Conservation (phyloP, 805 yeast genomes). For the Lachancea fermentati region DNA sequence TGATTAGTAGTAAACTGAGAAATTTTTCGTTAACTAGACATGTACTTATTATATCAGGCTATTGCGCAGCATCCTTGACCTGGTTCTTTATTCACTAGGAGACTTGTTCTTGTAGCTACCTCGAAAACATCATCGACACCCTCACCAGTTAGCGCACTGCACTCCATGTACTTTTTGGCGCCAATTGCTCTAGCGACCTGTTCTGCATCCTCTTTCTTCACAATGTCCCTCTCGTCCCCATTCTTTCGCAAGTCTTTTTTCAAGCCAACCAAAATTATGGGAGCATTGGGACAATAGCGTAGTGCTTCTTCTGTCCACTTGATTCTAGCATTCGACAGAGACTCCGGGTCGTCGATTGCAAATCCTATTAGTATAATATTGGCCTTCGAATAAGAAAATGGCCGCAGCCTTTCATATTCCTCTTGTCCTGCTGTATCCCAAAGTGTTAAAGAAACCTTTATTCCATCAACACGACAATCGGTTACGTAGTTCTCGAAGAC, state of each 20-base stretch:
- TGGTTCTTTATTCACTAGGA: slow-evolving; percentile 48
- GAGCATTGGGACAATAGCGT: slow-evolving; percentile 74
- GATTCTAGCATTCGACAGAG: slow-evolving; percentile 70
- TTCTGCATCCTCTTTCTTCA: slow-evolving; percentile 54
- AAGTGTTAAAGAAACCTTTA: slow-evolving; percentile 76
- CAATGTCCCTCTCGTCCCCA: slow-evolving; percentile 38
- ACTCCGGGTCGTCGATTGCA: slow-evolving; percentile 79
- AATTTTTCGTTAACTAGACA: too few relatives aligned
- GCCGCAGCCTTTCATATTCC: too few relatives aligned
- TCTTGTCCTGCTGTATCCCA: slow-evolving; percentile 99
- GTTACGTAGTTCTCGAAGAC: slow-evolving; percentile 93
- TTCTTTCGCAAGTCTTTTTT: slow-evolving; percentile 70
- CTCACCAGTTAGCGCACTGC: slow-evolving; percentile 89
- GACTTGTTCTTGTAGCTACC: slow-evolving; percentile 78
- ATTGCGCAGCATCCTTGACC: slow-evolving; percentile 36
- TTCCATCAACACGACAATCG: slow-evolving; percentile 90
- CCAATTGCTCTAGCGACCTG: slow-evolving; percentile 72
- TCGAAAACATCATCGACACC: slow-evolving; percentile 94
- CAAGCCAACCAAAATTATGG: slow-evolving; percentile 73
- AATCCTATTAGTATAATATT: slow-evolving; percentile 82
- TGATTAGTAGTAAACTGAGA: too few relatives aligned
- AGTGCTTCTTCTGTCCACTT: slow-evolving; percentile 87
- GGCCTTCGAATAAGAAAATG: slow-evolving; percentile 81
- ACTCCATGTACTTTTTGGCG: slow-evolving; percentile 77
- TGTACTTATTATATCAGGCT: slow-evolving; percentile 13